Base-by-base conservation (phyloP, 345 rosid genomes). In the Noccaea caerulescens region DNA sequence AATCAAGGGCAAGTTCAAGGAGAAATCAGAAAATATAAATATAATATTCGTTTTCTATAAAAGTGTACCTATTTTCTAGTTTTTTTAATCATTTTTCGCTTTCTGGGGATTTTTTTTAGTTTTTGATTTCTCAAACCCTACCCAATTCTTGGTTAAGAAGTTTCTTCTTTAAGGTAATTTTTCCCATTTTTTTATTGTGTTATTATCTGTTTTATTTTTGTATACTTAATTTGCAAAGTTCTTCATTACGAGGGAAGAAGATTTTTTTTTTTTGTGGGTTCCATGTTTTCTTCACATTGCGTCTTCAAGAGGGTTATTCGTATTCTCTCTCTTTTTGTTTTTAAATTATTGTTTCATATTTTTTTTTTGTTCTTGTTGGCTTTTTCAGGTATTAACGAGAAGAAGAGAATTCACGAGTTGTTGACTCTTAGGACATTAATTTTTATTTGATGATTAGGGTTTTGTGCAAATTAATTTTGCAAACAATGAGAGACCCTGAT, bases 401-500 rank as follows among this genome's bases (percentile, higher is more conserved):
- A 66, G 61, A 75, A 50, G 74, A 65, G 67, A 66, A 76, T 67
- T 36, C 7, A 69, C 64, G 51, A 55, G 79, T 52, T 81, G 69
- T 63, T 76, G 78, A 77, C 42, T 49, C 63, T 45, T 59, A 41
- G 56, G 23, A 49, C 58, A 69, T 73, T 77, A 55, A 44, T 34
- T 25, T 37, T 41, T 37, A 38, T 42, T 23, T 62, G 61, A 76
- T 52, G 72, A 77, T 73, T 69, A 74, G 84, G 81, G 52, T 76
- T 72, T 60, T 72, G 44, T 79, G 71, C 70, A 54, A 66, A 66
- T 68, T 16, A 46, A 30, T 67, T 68, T 75, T 49, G 66, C 53
- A 47, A 73, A 71, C 59, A 42, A 90, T 87, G 91, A 85, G 90
- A 79, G 90, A 88, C 81, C 86, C 84, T 74, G 78, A 87, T 44